A percentile compares a stretch with the other conserved stretches of the same genome.
These are phyloP conservation scores for Suillus decipiens DNA, from an alignment of 768 basidiomycete species.

Conservation along the genomic window DNA sequence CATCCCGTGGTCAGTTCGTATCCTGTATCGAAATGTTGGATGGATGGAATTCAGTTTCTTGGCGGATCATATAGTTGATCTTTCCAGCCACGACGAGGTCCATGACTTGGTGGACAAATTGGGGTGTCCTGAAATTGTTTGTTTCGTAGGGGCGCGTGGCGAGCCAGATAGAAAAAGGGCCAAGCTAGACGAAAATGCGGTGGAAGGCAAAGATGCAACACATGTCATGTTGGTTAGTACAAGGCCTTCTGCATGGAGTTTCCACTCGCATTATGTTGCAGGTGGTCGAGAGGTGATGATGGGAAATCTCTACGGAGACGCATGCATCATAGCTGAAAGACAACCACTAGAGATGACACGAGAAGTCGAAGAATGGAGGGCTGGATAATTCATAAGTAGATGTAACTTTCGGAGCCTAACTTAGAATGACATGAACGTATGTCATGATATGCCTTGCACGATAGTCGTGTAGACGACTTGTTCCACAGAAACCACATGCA, in stretches of 20 bases:
- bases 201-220: neutral
- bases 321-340: slow-evolving; percentile 9
- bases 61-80: neutral
- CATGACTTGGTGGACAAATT: neutral
- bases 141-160: slow-evolving; percentile 1
- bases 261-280: slow-evolving; percentile 2
- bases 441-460: neutral
- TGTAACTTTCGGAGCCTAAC: neutral
- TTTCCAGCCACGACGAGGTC: neutral
- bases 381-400: neutral
- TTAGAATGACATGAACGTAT: neutral
- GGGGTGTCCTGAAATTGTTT: neutral
- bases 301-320: slow-evolving; percentile 5
- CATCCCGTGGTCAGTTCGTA: slow-evolving; percentile 8
- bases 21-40: slow-evolving; percentile 9
- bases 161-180: slow-evolving; percentile 2
- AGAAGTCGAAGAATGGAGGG: neutral
- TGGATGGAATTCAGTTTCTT: slow-evolving; percentile 6
- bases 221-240: neutral
- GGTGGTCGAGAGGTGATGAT: slow-evolving; percentile 5
- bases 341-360: neutral
- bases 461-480: neutral
- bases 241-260: slow-evolving; percentile 4
- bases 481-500: too few relatives aligned
- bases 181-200: neutral